phyloP scores from a whole-genome alignment of 257 asterid genomes.

The Salvia rosmarinus region DNA sequence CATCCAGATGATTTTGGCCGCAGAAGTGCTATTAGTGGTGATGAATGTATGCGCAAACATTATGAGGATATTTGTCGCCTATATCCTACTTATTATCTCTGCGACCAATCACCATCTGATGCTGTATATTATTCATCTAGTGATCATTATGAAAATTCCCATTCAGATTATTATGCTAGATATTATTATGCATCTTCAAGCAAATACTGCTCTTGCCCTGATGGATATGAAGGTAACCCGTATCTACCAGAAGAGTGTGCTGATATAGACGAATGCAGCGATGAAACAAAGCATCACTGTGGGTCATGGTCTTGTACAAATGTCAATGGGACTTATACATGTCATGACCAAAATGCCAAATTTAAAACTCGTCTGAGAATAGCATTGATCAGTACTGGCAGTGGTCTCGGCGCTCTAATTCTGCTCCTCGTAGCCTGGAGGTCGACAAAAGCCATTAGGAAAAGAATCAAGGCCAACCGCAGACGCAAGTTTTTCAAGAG shows the following conservation, averaged over 20 bases:
- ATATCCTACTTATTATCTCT: no score
- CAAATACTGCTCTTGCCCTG: neutral
- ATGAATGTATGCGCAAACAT: neutral
- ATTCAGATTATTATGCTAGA: neutral
- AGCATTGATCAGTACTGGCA: neutral
- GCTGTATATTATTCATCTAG: no score
- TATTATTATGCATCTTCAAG: neutral
- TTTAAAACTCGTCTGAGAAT: no score
- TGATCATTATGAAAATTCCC: no score
- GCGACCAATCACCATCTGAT: no score
- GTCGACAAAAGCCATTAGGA: slow-evolving; percentile 15
- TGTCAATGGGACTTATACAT: accelerated
- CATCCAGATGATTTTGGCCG: no score
- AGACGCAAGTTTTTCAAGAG: slow-evolving; percentile 31
- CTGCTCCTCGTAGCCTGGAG: slow-evolving; percentile 22
- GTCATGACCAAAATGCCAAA: neutral
- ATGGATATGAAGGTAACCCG: slow-evolving; percentile 39
- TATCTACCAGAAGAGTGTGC: slow-evolving; percentile 38
- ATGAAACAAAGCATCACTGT: neutral
- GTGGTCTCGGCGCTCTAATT: slow-evolving; percentile 22
- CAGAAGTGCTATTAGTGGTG: no score
- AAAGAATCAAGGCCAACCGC: slow-evolving; percentile 25
- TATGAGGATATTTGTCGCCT: no score
- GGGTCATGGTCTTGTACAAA: slow-evolving; percentile 21
- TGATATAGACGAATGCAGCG: slow-evolving; percentile 31